Base-by-base conservation (phyloP, 768 basidiomycete species). In the Cubamyces lactineus region DNA sequence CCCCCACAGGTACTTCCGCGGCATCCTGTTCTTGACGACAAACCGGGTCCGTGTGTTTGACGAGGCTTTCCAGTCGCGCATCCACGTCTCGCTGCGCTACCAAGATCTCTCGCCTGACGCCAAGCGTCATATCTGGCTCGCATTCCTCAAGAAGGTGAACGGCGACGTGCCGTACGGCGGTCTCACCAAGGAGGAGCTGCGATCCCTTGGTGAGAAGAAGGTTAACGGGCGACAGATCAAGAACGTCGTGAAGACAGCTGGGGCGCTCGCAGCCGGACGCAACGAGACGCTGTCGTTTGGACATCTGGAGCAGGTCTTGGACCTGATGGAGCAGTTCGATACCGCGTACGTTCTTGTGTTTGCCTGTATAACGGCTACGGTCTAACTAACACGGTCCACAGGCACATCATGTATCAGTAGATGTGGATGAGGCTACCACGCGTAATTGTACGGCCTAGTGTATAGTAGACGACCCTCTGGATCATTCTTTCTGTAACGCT, bases 201-300 rank as follows among this genome's bases (percentile, higher is more conserved):
- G 68, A 30, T 71, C 75, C 46, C 75, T 88, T 7, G 82, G 83
- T 3, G 75, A 73, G 69, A 76, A 81, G 63, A 76, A 81, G 45
- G 76, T 88, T 60, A 88, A 88, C 67, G 87, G 87, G 11, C 68
- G 86, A 45, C 84, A 87, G 74, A 87, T 88, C 69, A 89, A 87
- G 81, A 88, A 89, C 64, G 84, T 84, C 6, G 84, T 83, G 23
- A 77, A 84, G 63, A 88, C 86, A 2, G 86, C 86, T n/a, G 80
- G 82, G 57, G 83, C 84, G 53, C 75, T 88, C 30, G 86, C 87
- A 16, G 61, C 76, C 5, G 84, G 80, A 0, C 71, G 80, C 19
- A 76, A 78, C 39, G 79, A 84, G 72, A 71, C 69, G 46, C 73
- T 88, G 13, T 71, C 69, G n/a, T 82, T 77, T 66, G 70, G 68